Base-by-base conservation (phyloP, 225 moss, liverwort and hornwort species). In the Ulota crispa region DNA sequence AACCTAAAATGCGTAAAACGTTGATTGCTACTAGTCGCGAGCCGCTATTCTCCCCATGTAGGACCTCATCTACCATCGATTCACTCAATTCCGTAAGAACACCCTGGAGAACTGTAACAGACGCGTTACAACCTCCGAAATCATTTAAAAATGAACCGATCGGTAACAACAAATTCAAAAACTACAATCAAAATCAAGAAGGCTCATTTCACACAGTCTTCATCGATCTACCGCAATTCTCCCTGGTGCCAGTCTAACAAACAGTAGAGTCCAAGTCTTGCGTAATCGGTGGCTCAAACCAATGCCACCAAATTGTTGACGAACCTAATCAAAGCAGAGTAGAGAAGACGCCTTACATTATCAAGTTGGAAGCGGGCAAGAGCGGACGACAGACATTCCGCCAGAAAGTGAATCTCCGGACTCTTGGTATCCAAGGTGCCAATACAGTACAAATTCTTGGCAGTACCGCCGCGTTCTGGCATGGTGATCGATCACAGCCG, bases 371-470 rank as follows among this genome's bases (percentile, higher is more conserved):
- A 95, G 26, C 91, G 89, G 3, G 88, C 66, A 12, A 97, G 85
- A 75, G 89, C 87, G 8, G 89, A 82, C 9, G 89, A 91, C 18
- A 97, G 83, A 21, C 92, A 89, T 72, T 88, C 91, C 13, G 94
- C 92, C 43, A 97, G 80, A 52, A 93, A 95, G 60, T 85, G 89
- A 81, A 94, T 73, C 84, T 97, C 97, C 6, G 79, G 84, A 27
- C 85, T 87, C 81, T 97, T 97, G 10, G 97, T 97, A n/a, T 95
- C 97, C 76, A 95, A 79, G 23, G 97, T 95, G 32, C 95, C 97
- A 68, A 97, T 93, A 84, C 97, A 97, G 82, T 89, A 95, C 65
- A 97, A 79, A 83, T 83, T 87, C 87, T 91, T 89, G 24, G 66
- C 27, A 18, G 64, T 26, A 39, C 84, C 80, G 64, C 79, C 83